These are phyloP conservation scores for Didymella segeticola DNA, from an alignment of 2,329 filamentous ascomycete genomes.

Conservation along the genomic window DNA sequence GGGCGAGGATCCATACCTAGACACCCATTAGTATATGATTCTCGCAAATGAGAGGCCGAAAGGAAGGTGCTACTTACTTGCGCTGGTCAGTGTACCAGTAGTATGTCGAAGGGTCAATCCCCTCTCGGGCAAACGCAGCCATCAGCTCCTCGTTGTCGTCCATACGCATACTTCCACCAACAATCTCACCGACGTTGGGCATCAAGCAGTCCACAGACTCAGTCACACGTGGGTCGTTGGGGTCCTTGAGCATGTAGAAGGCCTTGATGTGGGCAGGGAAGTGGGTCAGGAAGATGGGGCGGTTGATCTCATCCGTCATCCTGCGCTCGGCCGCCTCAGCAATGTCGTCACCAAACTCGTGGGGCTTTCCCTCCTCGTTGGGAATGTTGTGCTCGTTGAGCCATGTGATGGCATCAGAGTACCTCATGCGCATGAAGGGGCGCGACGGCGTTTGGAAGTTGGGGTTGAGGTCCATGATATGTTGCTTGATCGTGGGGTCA, in stretches of 20 bases:
- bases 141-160: slow-evolving; percentile 84
- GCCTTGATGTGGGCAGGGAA: slow-evolving; percentile 98
- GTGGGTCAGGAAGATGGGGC: slow-evolving; percentile 93
- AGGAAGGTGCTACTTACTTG: slow-evolving; percentile 69
- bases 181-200: slow-evolving; percentile 96
- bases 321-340: slow-evolving; percentile 94
- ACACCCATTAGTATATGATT: slow-evolving; percentile 24
- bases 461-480: slow-evolving; percentile 89
- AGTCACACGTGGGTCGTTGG: slow-evolving; percentile 79
- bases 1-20: slow-evolving; percentile 85
- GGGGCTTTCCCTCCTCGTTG: slow-evolving; percentile 90
- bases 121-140: slow-evolving; percentile 84
- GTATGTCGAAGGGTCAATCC: slow-evolving; percentile 83
- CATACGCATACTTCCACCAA: slow-evolving; percentile 97
- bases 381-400: slow-evolving; percentile 85
- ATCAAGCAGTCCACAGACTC: slow-evolving; percentile 88
- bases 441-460: slow-evolving; percentile 80
- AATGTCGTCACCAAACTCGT: slow-evolving; percentile 95
- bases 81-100: slow-evolving; percentile 99
- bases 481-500: slow-evolving; percentile 73
- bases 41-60: too few species aligned
- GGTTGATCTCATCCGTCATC: slow-evolving; percentile 97
- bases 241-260: slow-evolving; percentile 97
- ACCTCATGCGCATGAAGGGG: slow-evolving; percentile 95
- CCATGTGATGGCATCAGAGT: slow-evolving; percentile 93